A percentile compares a stretch with the other conserved stretches of the same genome.
phyloP scores from a whole-genome alignment of 208 protist genomes.

The Porcisia hertigi region DNA sequence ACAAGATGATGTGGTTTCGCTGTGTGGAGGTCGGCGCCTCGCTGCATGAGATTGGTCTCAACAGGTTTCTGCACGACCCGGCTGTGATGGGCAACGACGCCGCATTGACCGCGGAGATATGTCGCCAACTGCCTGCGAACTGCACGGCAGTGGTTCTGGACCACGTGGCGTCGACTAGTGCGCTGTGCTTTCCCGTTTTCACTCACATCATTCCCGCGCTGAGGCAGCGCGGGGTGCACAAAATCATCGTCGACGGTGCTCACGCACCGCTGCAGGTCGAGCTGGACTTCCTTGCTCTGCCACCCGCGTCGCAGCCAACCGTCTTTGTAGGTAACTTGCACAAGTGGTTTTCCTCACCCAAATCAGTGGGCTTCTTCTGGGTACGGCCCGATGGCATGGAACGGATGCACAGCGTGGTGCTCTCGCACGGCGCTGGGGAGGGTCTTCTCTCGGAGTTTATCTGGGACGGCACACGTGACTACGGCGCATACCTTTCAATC shows the following conservation, averaged over 20 bases:
- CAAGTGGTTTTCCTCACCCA: conserved; percentile 91
- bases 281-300: conserved; percentile 71
- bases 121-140: conserved; percentile 54
- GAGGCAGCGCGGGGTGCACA: conserved; percentile 54
- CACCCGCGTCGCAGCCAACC: conserved; percentile 52
- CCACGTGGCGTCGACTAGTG: conserved; percentile 88
- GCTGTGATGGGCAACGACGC: conserved; percentile 68
- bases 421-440: conserved; percentile 87
- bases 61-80: conserved; percentile 59
- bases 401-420: conserved; percentile 67
- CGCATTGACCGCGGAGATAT: conserved; percentile 60
- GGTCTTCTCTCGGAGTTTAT: conserved; percentile 91
- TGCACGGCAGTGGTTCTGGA: conserved; percentile 86
- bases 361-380: conserved; percentile 90
- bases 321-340: conserved; percentile 89
- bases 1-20: conserved; percentile 90
- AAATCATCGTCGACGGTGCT: conserved; percentile 91
- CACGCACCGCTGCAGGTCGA: conserved; percentile 82
- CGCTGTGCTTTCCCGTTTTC: conserved; percentile 78
- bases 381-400: conserved; percentile 44
- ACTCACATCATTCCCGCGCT: conserved; percentile 81
- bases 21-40: conserved; percentile 71
- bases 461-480: conserved; percentile 90
- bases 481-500: conserved; percentile 80
- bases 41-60: conserved; percentile 69